phyloP scores from a whole-genome alignment of 177 flowering plant genomes.

The Vitis hybrid region DNA sequence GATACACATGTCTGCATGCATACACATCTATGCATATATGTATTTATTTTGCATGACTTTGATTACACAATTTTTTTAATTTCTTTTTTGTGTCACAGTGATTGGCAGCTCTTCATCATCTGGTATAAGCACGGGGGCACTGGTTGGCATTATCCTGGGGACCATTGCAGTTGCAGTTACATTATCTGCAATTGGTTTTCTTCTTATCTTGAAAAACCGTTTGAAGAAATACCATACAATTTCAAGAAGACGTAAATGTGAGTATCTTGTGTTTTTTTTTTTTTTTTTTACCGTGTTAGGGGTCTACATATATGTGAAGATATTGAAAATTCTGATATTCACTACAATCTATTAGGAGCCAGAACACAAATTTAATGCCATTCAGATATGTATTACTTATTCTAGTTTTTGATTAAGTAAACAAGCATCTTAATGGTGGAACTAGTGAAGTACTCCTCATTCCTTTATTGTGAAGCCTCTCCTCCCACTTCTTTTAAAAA shows the following conservation, averaged over 20 bases:
- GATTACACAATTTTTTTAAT: background rate
- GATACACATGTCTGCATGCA: no score
- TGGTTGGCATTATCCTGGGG: slow-evolving; percentile 56
- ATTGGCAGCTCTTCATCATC: slow-evolving; percentile 14
- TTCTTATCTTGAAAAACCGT: slow-evolving; percentile 25
- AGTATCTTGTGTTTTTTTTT: slow-evolving; percentile 12
- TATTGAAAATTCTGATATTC: no score
- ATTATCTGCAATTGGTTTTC: slow-evolving; percentile 36
- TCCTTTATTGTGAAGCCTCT: background rate
- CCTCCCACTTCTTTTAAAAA: background rate
- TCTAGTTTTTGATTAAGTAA: background rate
- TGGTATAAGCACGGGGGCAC: slow-evolving; percentile 48
- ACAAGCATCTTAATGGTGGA: background rate
- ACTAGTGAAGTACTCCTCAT: background rate
- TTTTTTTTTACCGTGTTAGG: no score
- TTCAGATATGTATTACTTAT: background rate
- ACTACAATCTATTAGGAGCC: background rate
- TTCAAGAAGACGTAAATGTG: slow-evolving; percentile 28
- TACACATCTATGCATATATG: no score
- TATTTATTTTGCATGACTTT: background rate
- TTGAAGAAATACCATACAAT: slow-evolving; percentile 11
- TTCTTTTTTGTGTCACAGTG: slow-evolving; percentile 26
- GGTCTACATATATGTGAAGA: no score
- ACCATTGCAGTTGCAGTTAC: slow-evolving; percentile 39
- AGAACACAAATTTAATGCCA: background rate